Percentiles rank a stretch among this genome's conserved stretches.
These are phyloP conservation scores for Metroxylon sagu DNA, from an alignment of 176 grass and related monocot species.

Conservation along the genomic window DNA sequence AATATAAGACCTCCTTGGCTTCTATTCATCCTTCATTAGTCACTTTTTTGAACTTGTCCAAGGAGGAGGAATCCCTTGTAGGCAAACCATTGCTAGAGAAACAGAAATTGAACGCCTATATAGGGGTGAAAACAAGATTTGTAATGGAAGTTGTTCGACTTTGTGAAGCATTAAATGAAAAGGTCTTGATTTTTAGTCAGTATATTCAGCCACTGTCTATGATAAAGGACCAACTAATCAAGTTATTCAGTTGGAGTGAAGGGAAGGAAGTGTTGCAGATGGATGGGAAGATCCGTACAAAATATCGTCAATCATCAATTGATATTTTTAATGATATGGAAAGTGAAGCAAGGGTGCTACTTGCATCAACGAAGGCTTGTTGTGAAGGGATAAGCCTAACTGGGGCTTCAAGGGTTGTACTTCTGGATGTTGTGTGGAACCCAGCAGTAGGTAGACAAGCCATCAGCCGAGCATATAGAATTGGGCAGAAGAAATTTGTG, in stretches of 20 bases:
- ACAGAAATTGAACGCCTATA: constrained; percentile 27
- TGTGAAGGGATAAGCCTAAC: constrained; percentile 76
- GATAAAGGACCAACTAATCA: constrained; percentile 59
- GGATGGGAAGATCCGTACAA: constrained; percentile 27
- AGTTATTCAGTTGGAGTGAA: constrained; percentile 42
- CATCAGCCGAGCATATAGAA: constrained; percentile 68
- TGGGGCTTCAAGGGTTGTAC: constrained; percentile 74
- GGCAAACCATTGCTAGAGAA: constrained; percentile 33
- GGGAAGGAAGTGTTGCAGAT: constrained; percentile 57
- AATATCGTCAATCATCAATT: constrained; percentile 43
- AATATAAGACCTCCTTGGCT: constrained; percentile 59
- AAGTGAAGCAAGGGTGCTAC: constrained; percentile 61
- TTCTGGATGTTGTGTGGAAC: constrained; percentile 94
- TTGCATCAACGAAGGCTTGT: constrained; percentile 73
- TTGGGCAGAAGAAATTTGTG: constrained; percentile 74
- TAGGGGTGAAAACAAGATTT: constrained; percentile 73
- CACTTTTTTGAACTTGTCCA: constrained; percentile 26
- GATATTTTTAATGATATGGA: constrained; percentile 60
- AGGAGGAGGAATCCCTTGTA: constrained; percentile 23
- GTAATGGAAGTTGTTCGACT: constrained; percentile 57
- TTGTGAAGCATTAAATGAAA: constrained; percentile 37
- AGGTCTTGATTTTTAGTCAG: constrained; percentile 79
- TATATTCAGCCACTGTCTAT: constrained; percentile 47
- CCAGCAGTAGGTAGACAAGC: constrained; percentile 73
- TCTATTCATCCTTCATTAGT: constrained; percentile 52